Conservation (phyloP, 169 alveolate genomes). For the Neospora caninum region DNA sequence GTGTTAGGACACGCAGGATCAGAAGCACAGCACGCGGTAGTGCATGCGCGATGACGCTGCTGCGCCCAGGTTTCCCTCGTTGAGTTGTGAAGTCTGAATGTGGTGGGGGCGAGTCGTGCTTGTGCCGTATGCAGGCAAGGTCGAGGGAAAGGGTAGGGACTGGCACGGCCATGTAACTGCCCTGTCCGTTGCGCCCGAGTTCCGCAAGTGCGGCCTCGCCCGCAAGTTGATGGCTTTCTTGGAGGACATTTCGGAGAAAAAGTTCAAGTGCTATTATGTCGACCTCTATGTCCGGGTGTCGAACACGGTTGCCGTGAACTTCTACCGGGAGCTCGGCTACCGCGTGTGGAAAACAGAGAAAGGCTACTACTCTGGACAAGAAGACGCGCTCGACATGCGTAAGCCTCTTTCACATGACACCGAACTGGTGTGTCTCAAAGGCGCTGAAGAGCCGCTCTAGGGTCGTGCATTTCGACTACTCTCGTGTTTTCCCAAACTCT, state of each 20-base stretch:
- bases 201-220: slow-evolving; percentile 93
- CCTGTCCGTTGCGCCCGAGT: slow-evolving; percentile 94
- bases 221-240: slow-evolving; percentile 88
- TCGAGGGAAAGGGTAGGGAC: slow-evolving; percentile 89
- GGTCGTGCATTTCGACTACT: background rate
- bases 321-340: slow-evolving; percentile 92
- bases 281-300: slow-evolving; percentile 94
- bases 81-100: no score
- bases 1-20: no score
- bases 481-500: background rate
- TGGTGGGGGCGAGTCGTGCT: background rate
- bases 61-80: no score
- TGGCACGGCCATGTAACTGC: slow-evolving; percentile 98
- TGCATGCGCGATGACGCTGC: no score
- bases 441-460: slow-evolving; percentile 35
- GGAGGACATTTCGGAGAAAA: slow-evolving; percentile 88
- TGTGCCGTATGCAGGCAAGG: slow-evolving; percentile 69
- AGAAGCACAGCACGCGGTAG: no score
- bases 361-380: slow-evolving; percentile 89
- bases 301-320: slow-evolving; percentile 89
- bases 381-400: slow-evolving; percentile 92
- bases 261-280: slow-evolving; percentile 90
- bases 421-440: background rate
- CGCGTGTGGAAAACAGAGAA: slow-evolving; percentile 83
- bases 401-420: slow-evolving; percentile 58